A percentile compares a stretch with the other conserved stretches of the same genome.
Conservation (phyloP, 805 yeast species). For the Lipomyces oligophaga region DNA sequence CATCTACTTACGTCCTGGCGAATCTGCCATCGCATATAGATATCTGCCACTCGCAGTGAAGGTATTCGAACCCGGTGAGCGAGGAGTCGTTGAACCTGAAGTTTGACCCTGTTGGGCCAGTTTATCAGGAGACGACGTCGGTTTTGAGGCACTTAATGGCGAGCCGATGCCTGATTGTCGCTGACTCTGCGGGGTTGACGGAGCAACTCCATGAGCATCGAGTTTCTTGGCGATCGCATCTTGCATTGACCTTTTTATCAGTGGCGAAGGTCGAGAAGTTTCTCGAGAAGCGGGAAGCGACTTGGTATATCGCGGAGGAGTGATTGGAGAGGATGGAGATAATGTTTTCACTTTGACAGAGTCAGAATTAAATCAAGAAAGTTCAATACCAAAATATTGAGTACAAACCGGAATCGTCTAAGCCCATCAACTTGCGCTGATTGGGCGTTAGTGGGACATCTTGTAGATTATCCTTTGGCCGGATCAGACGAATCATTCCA, state of each 20-base stretch:
- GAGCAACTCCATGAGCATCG: neutral
- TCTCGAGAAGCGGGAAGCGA: constrained; percentile 25
- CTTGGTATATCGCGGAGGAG: constrained; percentile 31
- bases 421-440: constrained; percentile 30
- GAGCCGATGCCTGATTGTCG: too few relatives aligned
- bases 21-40: constrained; percentile 16
- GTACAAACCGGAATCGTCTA: constrained; percentile 13
- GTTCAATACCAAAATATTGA: neutral
- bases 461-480: constrained; percentile 19
- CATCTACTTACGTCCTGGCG: constrained; percentile 21
- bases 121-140: too few relatives aligned
- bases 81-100: too few relatives aligned
- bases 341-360: neutral
- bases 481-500: constrained; percentile 21
- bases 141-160: too few relatives aligned
- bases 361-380: neutral
- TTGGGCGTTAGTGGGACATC: constrained; percentile 31
- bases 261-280: constrained; percentile 28
- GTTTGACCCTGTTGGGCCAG: too few relatives aligned
- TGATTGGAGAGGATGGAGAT: constrained; percentile 25
- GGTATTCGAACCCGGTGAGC: neutral
- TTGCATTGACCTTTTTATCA: constrained; percentile 22
- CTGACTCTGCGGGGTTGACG: constrained; percentile 6
- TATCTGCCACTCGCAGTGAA: constrained; percentile 22
- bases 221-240: constrained; percentile 6